A percentile compares a stretch with the other conserved stretches of the same genome.
phyloP scores from a whole-genome alignment of 176 grass and related monocot genomes.

The Oryza brachyantha region DNA sequence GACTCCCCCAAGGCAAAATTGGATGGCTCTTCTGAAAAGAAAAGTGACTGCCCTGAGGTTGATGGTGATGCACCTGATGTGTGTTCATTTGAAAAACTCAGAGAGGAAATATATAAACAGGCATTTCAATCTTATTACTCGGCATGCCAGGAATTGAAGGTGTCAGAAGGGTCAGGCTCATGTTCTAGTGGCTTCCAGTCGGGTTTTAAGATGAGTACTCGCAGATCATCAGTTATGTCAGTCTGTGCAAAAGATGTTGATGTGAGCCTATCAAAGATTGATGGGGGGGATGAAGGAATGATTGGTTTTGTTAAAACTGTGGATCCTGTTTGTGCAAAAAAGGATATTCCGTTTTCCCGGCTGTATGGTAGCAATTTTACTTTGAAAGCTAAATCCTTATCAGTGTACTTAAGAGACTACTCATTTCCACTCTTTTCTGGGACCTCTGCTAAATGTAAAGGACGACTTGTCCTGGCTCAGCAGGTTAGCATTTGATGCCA shows the following conservation, averaged over 20 bases:
- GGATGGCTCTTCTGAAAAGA: constrained; percentile 47
- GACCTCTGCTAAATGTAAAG: constrained; percentile 87
- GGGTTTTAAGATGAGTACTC: constrained; percentile 84
- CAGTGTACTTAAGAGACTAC: constrained; percentile 74
- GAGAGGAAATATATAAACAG: constrained; percentile 74
- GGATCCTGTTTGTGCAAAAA: constrained; percentile 73
- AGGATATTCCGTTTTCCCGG: constrained; percentile 86
- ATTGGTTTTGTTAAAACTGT: constrained; percentile 72
- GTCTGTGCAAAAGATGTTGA: constrained; percentile 75
- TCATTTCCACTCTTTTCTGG: constrained; percentile 80
- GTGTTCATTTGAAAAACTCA: constrained; percentile 45
- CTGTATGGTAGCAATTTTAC: constrained; percentile 91
- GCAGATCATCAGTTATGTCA: constrained; percentile 79
- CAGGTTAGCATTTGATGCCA: constrained; percentile 56
- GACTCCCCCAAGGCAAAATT: constrained; percentile 45
- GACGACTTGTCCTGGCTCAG: constrained; percentile 84
- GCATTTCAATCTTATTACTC: constrained; percentile 78
- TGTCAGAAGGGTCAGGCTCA: constrained; percentile 79
- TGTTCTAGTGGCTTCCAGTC: constrained; percentile 84
- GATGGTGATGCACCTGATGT: constrained; percentile 43
- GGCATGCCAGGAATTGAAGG: constrained; percentile 73
- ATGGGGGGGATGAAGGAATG: constrained; percentile 82
- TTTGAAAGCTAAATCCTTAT: constrained; percentile 73
- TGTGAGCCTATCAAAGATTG: constrained; percentile 77
- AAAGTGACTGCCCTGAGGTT: constrained; percentile 43